These are phyloP conservation scores for Ligustrum vulgare DNA, from an alignment of 257 asterid genomes.

Conservation along the genomic window DNA sequence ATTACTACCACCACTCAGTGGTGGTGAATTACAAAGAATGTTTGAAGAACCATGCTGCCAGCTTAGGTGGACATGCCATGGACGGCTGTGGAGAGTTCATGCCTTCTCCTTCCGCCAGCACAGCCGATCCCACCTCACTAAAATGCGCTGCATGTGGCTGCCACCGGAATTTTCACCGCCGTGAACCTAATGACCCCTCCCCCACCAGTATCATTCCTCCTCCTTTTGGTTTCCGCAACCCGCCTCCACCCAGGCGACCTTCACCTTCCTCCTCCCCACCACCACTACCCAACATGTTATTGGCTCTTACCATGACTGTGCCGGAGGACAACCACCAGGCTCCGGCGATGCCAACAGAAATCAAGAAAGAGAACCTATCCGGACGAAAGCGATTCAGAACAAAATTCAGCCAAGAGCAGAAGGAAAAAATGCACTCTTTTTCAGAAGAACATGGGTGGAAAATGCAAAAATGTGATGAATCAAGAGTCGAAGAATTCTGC, in stretches of 20 bases:
- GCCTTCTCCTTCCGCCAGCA: constrained; percentile 40
- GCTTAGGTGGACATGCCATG: constrained; percentile 65
- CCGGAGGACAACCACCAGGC: constrained; percentile 49
- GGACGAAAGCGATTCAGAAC: constrained; percentile 69
- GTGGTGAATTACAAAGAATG: constrained; percentile 46
- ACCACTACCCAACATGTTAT: constrained; percentile 26
- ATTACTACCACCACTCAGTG: constrained; percentile 25
- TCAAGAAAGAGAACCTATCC: constrained; percentile 31
- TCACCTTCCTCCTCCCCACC: constrained; percentile 36
- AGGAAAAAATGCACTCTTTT: constrained; percentile 58
- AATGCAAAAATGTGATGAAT: constrained; percentile 50
- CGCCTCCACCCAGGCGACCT: constrained; percentile 26
- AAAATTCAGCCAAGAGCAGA: constrained; percentile 59
- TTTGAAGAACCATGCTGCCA: constrained; percentile 76
- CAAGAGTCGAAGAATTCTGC: constrained; percentile 54
- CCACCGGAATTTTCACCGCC: constrained; percentile 92
- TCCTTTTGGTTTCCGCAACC: constrained; percentile 59
- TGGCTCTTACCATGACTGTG: constrained; percentile 34
- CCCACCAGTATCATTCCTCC: constrained; percentile 48
- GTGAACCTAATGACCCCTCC: constrained; percentile 36
- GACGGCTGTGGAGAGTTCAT: constrained; percentile 87
- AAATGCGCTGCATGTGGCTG: constrained; percentile 84
- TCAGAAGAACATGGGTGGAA: constrained; percentile 64
- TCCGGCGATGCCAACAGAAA: constrained; percentile 56
- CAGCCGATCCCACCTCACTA: constrained; percentile 38